These are phyloP conservation scores for Ulota crispa DNA, from an alignment of 225 moss, liverwort and hornwort species.

Conservation along the genomic window DNA sequence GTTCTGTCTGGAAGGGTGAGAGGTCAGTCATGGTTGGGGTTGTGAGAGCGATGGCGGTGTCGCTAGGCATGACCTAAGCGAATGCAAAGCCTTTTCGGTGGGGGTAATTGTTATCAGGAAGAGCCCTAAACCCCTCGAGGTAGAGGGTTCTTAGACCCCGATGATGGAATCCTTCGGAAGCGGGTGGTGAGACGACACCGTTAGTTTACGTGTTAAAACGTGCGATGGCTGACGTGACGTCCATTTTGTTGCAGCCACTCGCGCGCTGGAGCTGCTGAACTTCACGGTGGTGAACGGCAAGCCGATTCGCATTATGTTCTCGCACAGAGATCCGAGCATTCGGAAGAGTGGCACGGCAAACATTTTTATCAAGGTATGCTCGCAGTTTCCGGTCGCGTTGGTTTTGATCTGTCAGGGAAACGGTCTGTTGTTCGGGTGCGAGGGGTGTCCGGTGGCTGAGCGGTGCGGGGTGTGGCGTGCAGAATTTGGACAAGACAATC, in stretches of 20 bases:
- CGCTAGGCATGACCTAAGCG: too few relatives aligned
- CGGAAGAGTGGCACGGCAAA: conserved; percentile 92
- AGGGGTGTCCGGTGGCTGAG: background rate
- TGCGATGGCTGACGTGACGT: background rate
- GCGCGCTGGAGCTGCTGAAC: conserved; percentile 88
- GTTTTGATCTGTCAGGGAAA: background rate
- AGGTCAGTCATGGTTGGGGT: too few relatives aligned
- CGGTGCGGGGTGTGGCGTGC: background rate
- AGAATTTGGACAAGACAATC: conserved; percentile 93
- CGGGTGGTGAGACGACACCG: background rate
- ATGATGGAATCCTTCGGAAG: too few relatives aligned
- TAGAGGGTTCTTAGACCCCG: background rate
- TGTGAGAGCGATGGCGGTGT: too few relatives aligned
- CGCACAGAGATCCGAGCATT: conserved; percentile 89
- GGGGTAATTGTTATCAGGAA: fast-evolving
- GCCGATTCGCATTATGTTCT: conserved; percentile 96
- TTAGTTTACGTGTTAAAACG: too few relatives aligned
- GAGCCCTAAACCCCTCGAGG: background rate
- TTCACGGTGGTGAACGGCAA: conserved; percentile 74
- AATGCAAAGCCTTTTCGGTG: background rate
- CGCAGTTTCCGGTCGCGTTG: fast-evolving
- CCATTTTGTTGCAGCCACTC: conserved; percentile 59
- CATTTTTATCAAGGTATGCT: conserved; percentile 87
- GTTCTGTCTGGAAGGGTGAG: fast-evolving
- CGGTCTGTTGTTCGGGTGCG: too few relatives aligned